These are phyloP conservation scores for Remersonia thermophila DNA, from an alignment of 2,329 filamentous ascomycete species.

Conservation along the genomic window DNA sequence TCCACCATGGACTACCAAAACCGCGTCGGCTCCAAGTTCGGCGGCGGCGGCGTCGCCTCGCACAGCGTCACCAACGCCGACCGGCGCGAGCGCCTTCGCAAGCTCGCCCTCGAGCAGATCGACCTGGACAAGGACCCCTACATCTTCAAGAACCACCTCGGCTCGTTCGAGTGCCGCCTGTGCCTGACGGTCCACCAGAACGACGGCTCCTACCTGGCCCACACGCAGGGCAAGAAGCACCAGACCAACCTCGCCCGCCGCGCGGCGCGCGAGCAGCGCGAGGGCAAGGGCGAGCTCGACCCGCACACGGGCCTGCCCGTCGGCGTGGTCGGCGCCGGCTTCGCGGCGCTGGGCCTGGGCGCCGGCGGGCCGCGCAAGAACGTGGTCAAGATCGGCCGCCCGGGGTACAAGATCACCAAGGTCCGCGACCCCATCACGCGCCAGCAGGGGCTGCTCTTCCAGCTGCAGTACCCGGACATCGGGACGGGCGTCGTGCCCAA, in stretches of 20 bases:
- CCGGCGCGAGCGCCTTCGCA: slow-evolving; percentile 90
- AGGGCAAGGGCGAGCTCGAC: slow-evolving; percentile 62
- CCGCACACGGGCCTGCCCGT: slow-evolving; percentile 58
- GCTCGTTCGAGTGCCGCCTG: slow-evolving; percentile 92
- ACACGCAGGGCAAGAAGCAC: slow-evolving; percentile 97
- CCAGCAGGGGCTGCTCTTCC: slow-evolving; percentile 87
- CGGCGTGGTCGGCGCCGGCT: slow-evolving; percentile 63
- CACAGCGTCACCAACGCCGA: slow-evolving; percentile 90
- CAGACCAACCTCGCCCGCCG: slow-evolving; percentile 95
- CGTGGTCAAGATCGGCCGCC: slow-evolving; percentile 85
- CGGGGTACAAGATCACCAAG: slow-evolving; percentile 97
- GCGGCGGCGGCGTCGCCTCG: slow-evolving; percentile 91
- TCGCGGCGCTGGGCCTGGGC: slow-evolving; percentile 41
- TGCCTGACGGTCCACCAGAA: slow-evolving; percentile 98
- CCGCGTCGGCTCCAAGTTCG: slow-evolving; percentile 93
- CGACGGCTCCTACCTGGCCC: slow-evolving; percentile 94
- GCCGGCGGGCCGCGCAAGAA: slow-evolving; percentile 56
- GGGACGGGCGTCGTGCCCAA: slow-evolving; percentile 61
- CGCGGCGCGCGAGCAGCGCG: slow-evolving; percentile 88
- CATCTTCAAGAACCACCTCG: slow-evolving; percentile 99
- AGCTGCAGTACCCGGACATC: slow-evolving; percentile 91
- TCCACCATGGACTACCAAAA: slow-evolving; percentile 64
- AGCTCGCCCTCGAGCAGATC: slow-evolving; percentile 96
- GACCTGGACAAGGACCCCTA: slow-evolving; percentile 99
- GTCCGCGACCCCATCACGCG: slow-evolving; percentile 76